Percentiles rank a stretch among this genome's conserved stretches.
These are phyloP conservation scores for Pseudogymnoascus sp. DNA, from an alignment of 2,329 filamentous ascomycete species.

Conservation along the genomic window DNA sequence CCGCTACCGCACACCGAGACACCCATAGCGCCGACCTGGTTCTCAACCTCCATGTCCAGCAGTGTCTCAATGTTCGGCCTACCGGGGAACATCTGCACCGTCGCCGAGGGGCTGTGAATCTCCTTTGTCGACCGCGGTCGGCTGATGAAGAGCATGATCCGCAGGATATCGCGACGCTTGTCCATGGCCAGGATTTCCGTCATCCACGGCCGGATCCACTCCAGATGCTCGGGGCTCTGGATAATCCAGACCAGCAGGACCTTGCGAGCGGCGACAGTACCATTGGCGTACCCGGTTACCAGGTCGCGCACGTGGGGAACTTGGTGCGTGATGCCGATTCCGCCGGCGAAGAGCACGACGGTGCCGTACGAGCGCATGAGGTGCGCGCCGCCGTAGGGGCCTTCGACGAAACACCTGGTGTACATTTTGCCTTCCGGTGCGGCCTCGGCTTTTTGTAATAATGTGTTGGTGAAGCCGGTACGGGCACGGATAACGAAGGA, in stretches of 20 bases:
- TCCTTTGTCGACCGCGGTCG: slow-evolving; percentile 68
- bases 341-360: slow-evolving; percentile 69
- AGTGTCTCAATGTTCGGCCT: slow-evolving; percentile 66
- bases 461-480: slow-evolving; percentile 61
- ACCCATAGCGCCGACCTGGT: slow-evolving; percentile 64
- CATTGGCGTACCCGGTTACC: slow-evolving; percentile 57
- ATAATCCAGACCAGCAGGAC: slow-evolving; percentile 72
- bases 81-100: slow-evolving; percentile 78
- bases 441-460: slow-evolving; percentile 60
- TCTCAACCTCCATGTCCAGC: slow-evolving; percentile 64
- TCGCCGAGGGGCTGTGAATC: slow-evolving; percentile 68
- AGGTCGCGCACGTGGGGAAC: slow-evolving; percentile 68
- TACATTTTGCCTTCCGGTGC: slow-evolving; percentile 51
- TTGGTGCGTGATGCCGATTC: slow-evolving; percentile 73
- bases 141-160: slow-evolving; percentile 71
- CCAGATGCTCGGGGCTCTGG: slow-evolving; percentile 68
- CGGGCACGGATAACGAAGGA: slow-evolving; percentile 66
- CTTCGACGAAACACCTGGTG: slow-evolving; percentile 62
- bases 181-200: slow-evolving; percentile 70
- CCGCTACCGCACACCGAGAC: slow-evolving; percentile 70
- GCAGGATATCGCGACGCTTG: slow-evolving; percentile 61
- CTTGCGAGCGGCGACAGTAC: slow-evolving; percentile 62
- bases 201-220: slow-evolving; percentile 82
- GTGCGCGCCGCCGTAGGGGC: slow-evolving; percentile 68
- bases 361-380: slow-evolving; percentile 68